Base-by-base conservation (phyloP, 164 flowering plant genomes). In the Macadamia integrifolia region DNA sequence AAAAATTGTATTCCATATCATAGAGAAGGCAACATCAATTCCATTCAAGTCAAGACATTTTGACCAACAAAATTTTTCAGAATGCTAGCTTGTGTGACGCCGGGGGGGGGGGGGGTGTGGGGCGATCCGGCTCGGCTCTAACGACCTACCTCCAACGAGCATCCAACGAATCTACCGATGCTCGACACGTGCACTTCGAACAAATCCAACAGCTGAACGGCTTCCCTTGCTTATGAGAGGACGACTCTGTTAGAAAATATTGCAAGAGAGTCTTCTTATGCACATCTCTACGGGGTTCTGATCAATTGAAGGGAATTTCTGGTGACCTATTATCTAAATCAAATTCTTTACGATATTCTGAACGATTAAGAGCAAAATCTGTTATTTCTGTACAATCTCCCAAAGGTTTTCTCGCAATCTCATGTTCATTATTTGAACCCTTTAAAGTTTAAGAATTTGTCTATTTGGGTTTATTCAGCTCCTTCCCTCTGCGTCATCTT, bases 221-320 rank as follows among this genome's bases (percentile, higher is more conserved):
- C 59, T 50, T 76, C 83, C 6, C 18, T 77, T 10, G 53, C 70
- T 66, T 50, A 75, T n/a, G n/a, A 40, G 17, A 76, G 69, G 42
- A 23, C 23, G 23, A 49, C 72, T 67, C 66, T 11, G 64, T 48
- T 11, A 60, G 74, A 40, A 81, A 75, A 15, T 58, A 17, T 44
- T 0, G 14, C 17, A 50, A 0, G 3, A 80, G 74, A 60, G 71
- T 71, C 35, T 62, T 58, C 30, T 68, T 60, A 15, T 49, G 30
- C 50, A 52, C 78, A 13, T 64, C 78, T 58, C 65, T 81, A 73
- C 80, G 87, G 44, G 78, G 85, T 29, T 82, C 87, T 0, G 18
- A 64, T 66, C 75, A 84, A 13, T 65, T 83, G 68, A 79, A 61
- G 29, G 68, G 68, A 18, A 50, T 23, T 17, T 29, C 74, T 5